Base-by-base conservation (phyloP, 257 asterid species). In the Jacaranda mimosifolia region DNA sequence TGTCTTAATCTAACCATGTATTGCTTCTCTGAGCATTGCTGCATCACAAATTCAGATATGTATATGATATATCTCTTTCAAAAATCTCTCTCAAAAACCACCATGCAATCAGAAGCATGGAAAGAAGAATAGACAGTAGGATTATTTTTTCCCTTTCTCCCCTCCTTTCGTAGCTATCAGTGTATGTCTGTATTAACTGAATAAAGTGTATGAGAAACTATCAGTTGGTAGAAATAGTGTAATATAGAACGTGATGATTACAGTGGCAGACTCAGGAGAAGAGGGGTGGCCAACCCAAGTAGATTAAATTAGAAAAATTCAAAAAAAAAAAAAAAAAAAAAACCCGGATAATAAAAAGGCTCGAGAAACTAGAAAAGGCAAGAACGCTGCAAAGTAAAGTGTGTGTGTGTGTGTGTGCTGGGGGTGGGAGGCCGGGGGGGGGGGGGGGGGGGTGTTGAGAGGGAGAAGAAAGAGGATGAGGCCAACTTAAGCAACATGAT, bases 221-320 rank as follows among this genome's bases (percentile, higher is more conserved):
- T 72, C 73, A 78, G 75, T 77, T 52, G 80, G 84, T 81, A 73
- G 80, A 83, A 36, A 36, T 15, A 36, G 39, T 60, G 3, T 56
- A 45, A 80, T 78, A 76, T 77, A 76, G 70, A 72, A 52, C 19
- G 69, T 80, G 79, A 88, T 90, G 86, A 84, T 91, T 85, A 73
- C 73, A 57, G 42, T 79, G 68, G 73, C 81, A 58, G 82, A 84
- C 86, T 77, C 77, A 26, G 64, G 63, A 60, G 74, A 56, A 43
- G 68, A 14, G 21, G 52, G 39, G 40, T 70, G 74, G 71, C 69
- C 79, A 65, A 40, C 60, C 60, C 64, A 77, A 73, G 68, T 70
- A 66, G 62, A 81, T 19, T 19, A 58, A 66, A 48, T 55, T 74
- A 52, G 70, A 57, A 26, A 60, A 21, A 36, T 7, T 0, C 9